Evolutionary conservation across 2,329 filamentous ascomycete genomes (phyloP).

Genomic region (Lecanoromycetidae sp.): DNA sequence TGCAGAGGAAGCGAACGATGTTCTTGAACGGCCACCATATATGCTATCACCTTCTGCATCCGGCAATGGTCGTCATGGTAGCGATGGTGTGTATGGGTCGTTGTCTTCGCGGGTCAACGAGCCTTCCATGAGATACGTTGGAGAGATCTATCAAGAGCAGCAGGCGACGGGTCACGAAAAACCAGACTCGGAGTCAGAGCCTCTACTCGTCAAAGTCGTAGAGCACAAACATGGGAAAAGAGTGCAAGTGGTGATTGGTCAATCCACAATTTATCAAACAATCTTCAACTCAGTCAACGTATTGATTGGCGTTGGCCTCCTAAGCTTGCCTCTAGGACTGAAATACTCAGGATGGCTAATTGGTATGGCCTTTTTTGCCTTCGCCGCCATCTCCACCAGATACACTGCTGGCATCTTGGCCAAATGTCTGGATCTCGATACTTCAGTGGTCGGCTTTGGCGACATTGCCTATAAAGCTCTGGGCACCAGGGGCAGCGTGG

Average conservation of each 20-base stretch:
- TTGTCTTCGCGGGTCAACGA: constrained; percentile 46
- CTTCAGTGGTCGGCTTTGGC: constrained; percentile 80
- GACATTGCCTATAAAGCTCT: constrained; percentile 88
- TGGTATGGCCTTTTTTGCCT: constrained; percentile 60
- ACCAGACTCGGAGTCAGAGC: constrained; percentile 51
- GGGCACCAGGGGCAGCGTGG: constrained; percentile 65
- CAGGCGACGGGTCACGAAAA: constrained; percentile 32
- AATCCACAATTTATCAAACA: constrained; percentile 91
- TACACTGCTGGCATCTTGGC: constrained; percentile 80
- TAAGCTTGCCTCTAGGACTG: constrained; percentile 78
- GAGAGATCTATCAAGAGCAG: constrained; percentile 41
- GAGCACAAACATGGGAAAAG: constrained; percentile 75
- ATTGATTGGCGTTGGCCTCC: constrained; percentile 75
- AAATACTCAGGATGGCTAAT: constrained; percentile 81
- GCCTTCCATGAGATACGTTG: constrained; percentile 44
- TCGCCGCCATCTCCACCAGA: constrained; percentile 62
- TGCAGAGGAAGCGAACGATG: constrained; percentile 33
- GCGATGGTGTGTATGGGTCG: constrained; percentile 49
- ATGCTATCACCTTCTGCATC: constrained; percentile 58
- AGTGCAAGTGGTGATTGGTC: constrained; percentile 73
- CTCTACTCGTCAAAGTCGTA: constrained; percentile 76
- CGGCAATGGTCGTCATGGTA: too few species aligned
- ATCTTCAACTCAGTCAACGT: constrained; percentile 95
- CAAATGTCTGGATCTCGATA: constrained; percentile 78
- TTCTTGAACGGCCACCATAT: constrained; percentile 34